Evolutionary conservation across 345 rosid genomes (phyloP), one percentile per base, ranked within the genome.

Genomic region (Xanthoceras sorbifolium): DNA sequence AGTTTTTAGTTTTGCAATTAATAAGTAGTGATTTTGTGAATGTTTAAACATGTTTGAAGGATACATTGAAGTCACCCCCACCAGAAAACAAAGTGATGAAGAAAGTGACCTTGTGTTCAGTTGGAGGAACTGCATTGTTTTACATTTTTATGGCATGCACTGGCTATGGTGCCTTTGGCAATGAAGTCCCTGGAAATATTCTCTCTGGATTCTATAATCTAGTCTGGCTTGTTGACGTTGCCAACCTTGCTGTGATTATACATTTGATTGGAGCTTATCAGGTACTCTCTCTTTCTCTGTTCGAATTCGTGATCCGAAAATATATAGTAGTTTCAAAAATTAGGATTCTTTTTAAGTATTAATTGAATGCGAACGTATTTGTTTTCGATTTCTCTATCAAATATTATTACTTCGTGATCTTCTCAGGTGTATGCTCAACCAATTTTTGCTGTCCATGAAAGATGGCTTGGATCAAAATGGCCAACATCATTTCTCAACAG

Each of bases 81-180:
- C 80, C 88, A 12, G 88, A 85, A 64, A 87, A 85, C 22, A 44
- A 77, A 67, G 74, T 78, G 12, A 85, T 87, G 88, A 87, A 80
- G 71, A 87, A 65, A 76, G 88, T 74, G 40, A 63, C 82, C 25
- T 8, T 69, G 15, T 67, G 52, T 73, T 72, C 75, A 0, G 1
- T 83, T 22, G 74, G 79, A 9, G 70, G 67, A 31, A 83, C 84
- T 38, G 64, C 90, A 38, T 0, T 75, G 60, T 87, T 81, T 74
- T 81, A 85, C 69, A n/a, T 85, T 31, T 73, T 17, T 59, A 44
- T 77, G 69, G 90, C 64, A 22, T 67, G 78, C 64, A 12, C 80
- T 48, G 90, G 88, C 17, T 85, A 87, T 71, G 88, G 85, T 0
- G 88, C 86, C 20, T 85, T 83, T 28, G 90, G 90, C 18, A 79